Evolutionary conservation across 768 basidiomycete genomes (phyloP).

Genomic region (Trametes sanguinea): DNA sequence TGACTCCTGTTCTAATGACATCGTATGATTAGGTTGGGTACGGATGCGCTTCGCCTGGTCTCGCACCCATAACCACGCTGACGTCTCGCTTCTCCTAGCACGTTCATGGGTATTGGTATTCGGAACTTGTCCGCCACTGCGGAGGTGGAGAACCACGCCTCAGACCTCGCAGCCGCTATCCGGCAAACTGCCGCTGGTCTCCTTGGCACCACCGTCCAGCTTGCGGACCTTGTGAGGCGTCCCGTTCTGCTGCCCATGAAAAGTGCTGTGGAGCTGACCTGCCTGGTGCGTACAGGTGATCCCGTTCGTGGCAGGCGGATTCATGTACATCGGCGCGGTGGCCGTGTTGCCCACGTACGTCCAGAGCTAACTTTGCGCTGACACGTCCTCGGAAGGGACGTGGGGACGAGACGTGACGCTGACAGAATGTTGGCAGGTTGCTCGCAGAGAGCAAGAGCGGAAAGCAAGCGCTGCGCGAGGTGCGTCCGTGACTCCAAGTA

Average conservation of each 20-base stretch:
- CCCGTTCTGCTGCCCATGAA: neutral
- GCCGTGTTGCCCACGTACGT: constrained; percentile 89
- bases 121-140: constrained; percentile 67
- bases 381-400: constrained; percentile 3
- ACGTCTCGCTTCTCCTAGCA: constrained; percentile 43
- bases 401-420: neutral
- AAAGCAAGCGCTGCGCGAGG: constrained; percentile 90
- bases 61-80: constrained; percentile 8
- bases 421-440: constrained; percentile 48
- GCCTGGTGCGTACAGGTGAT: constrained; percentile 59
- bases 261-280: neutral
- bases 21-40: constrained; percentile 26
- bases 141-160: constrained; percentile 39
- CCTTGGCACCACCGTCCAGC: constrained; percentile 78
- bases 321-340: constrained; percentile 91
- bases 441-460: constrained; percentile 86
- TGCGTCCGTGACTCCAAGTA: constrained; percentile 34
- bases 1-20: constrained; percentile 7
- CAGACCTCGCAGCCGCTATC: constrained; percentile 76
- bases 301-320: constrained; percentile 88
- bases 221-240: constrained; percentile 74
- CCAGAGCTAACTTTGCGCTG: constrained; percentile 2
- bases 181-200: constrained; percentile 75
- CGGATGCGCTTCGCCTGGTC: constrained; percentile 1
- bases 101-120: constrained; percentile 86